Evolutionary conservation across 306 rosid species (phyloP).

Genomic region (Castanea sativa): DNA sequence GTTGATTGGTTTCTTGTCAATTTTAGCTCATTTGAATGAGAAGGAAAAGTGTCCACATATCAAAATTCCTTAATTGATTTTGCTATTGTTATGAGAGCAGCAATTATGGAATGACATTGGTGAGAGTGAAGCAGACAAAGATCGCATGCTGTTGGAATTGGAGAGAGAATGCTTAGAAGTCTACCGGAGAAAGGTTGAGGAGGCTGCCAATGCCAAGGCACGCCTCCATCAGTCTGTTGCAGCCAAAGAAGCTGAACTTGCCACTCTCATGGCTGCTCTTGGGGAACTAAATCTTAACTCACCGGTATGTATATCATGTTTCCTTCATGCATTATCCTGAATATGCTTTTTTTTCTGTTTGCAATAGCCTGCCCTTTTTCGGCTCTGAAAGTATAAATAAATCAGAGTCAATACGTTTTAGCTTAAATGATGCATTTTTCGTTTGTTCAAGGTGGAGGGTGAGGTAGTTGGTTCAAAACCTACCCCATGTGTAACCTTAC

Average conservation of each 20-base stretch:
- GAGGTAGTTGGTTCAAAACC: too few relatives aligned
- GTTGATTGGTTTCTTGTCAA: neutral
- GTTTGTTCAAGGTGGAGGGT: too few relatives aligned
- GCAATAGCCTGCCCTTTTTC: neutral
- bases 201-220: conserved; percentile 83
- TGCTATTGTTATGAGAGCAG: conserved; percentile 39
- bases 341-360: neutral
- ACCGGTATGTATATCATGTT: conserved; percentile 45
- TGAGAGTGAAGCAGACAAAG: conserved; percentile 75
- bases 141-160: conserved; percentile 74
- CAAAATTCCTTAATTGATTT: neutral
- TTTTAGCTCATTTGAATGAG: neutral
- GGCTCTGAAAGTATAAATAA: neutral
- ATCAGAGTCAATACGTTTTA: neutral
- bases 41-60: neutral
- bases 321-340: neutral
- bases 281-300: conserved; percentile 81
- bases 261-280: conserved; percentile 85
- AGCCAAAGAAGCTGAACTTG: conserved; percentile 93
- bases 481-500: too few relatives aligned
- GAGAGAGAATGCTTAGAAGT: conserved; percentile 96
- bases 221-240: conserved; percentile 89
- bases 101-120: conserved; percentile 97
- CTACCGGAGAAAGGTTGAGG: conserved; percentile 85
- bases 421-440: too few relatives aligned